Evolutionary conservation across 78 protist genomes (phyloP).

Genomic region (Acrasis kona): DNA sequence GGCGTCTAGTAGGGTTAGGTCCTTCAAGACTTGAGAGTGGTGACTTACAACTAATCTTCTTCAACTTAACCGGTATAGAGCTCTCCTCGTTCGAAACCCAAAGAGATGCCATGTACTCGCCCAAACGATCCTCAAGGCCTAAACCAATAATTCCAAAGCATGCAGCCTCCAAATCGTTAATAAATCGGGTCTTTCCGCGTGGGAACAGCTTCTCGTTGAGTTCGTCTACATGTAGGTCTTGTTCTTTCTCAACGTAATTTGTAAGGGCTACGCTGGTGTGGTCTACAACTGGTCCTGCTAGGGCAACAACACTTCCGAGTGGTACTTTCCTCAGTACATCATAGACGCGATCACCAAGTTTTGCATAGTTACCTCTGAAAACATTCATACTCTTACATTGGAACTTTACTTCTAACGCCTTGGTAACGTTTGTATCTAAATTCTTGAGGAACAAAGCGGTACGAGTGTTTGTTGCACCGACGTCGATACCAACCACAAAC

Average conservation of each 20-base stretch:
- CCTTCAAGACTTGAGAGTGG: too few relatives aligned
- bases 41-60: not conserved
- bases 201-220: too few relatives aligned
- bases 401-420: not conserved
- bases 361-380: too few relatives aligned
- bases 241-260: too few relatives aligned
- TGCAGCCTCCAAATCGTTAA: slow-evolving; percentile 5
- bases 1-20: not conserved
- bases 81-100: not conserved
- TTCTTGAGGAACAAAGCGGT: not conserved
- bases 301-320: not conserved
- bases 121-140: not conserved
- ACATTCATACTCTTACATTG: not conserved
- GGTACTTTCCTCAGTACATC: not conserved
- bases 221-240: too few relatives aligned
- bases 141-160: slow-evolving; percentile 3
- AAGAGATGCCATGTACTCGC: not conserved
- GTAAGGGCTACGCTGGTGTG: too few relatives aligned
- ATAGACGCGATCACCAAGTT: too few relatives aligned
- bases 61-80: not conserved
- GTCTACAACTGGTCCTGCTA: slow-evolving; percentile 1
- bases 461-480: not conserved
- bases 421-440: not conserved
- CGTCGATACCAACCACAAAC: not conserved
- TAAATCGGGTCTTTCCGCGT: not conserved